Percentiles rank a stretch among this genome's conserved stretches.
phyloP scores from a whole-genome alignment of 164 flowering plant species.

The Magnolia sinica region DNA sequence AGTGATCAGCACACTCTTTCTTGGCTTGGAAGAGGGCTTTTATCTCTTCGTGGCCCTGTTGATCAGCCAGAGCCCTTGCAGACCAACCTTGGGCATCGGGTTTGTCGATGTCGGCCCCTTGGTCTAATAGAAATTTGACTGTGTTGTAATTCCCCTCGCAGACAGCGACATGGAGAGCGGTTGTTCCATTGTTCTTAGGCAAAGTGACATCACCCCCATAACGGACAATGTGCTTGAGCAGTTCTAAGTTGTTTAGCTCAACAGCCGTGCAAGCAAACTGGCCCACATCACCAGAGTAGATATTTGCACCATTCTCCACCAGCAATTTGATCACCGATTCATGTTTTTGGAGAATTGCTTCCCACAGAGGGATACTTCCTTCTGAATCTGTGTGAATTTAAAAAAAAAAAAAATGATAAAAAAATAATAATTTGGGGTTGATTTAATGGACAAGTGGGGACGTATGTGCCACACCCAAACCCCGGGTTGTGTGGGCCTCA shows the following conservation, averaged over 20 bases:
- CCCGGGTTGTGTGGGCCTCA: too few species aligned
- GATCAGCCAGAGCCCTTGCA: conserved; percentile 73
- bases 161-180: conserved; percentile 85
- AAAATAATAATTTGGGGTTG: neutral
- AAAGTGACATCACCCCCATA: conserved; percentile 54
- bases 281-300: conserved; percentile 54
- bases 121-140: conserved; percentile 52
- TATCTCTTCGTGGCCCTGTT: conserved; percentile 78
- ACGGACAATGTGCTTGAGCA: conserved; percentile 45
- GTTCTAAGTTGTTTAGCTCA: conserved; percentile 51
- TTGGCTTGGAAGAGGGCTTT: conserved; percentile 43
- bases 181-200: conserved; percentile 47
- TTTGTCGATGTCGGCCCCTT: conserved; percentile 59
- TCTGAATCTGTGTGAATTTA: conserved; percentile 49
- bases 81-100: conserved; percentile 73
- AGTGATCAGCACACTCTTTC: conserved; percentile 24
- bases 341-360: conserved; percentile 61
- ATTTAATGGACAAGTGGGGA: too few species aligned
- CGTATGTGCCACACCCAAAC: too few species aligned
- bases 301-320: conserved; percentile 48
- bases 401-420: neutral
- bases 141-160: conserved; percentile 62
- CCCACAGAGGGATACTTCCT: conserved; percentile 82
- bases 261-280: conserved; percentile 71
- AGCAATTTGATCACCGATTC: conserved; percentile 42